phyloP scores from a whole-genome alignment of 345 rosid species.

The Rhodamnia argentea region DNA sequence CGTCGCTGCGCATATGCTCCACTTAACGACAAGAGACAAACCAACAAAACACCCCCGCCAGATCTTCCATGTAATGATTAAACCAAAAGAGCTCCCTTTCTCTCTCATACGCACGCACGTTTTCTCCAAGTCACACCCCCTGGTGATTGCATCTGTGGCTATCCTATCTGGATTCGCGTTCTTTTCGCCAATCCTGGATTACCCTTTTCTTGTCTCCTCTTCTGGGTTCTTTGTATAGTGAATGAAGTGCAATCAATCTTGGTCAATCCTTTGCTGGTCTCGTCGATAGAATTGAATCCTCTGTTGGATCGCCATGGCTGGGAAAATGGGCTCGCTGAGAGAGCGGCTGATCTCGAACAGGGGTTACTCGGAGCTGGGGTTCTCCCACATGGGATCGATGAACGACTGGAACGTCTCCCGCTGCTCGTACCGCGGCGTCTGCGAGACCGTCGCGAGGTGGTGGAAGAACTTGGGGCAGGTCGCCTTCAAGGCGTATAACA shows the following conservation, averaged over 20 bases:
- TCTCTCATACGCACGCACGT: not conserved
- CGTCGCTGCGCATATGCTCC: not conserved
- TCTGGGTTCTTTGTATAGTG: not conserved
- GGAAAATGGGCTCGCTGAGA: conserved; percentile 39
- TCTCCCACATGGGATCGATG: conserved; percentile 16
- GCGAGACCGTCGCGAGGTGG: conserved; percentile 17
- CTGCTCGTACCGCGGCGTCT: conserved; percentile 18
- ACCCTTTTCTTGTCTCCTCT: not conserved
- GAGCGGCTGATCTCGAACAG: conserved; percentile 42
- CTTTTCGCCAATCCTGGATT: not conserved
- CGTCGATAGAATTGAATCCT: not conserved
- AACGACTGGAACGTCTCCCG: not conserved
- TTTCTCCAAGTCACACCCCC: not conserved
- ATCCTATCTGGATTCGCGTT: not conserved
- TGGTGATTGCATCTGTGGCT: not conserved
- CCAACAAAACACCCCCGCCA: not conserved
- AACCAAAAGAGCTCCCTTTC: not conserved
- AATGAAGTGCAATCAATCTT: not conserved
- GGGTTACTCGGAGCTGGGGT: conserved; percentile 32
- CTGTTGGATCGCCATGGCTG: conserved; percentile 23
- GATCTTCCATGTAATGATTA: not conserved
- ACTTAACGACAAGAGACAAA: fast-evolving
- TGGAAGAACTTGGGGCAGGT: conserved; percentile 20
- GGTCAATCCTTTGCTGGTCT: no score
- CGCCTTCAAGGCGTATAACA: conserved; percentile 33